A percentile compares a stretch with the other conserved stretches of the same genome.
These are phyloP conservation scores for Chaetomium fimeti DNA, from an alignment of 495 filamentous ascomycete genomes.

Conservation along the genomic window DNA sequence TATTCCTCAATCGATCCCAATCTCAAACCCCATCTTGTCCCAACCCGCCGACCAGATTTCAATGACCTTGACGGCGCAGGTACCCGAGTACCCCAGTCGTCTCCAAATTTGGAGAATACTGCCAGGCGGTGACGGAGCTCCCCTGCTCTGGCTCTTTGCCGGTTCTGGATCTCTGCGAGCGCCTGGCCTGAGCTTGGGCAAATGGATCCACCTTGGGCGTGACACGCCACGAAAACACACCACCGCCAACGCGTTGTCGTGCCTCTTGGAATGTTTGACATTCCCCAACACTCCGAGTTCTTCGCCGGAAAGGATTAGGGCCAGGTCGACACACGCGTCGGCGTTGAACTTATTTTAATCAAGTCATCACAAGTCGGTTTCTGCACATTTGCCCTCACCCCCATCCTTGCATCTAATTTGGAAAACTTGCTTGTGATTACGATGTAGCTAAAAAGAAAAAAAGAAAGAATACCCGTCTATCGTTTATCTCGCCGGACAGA, in stretches of 20 bases:
- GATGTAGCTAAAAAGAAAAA: not conserved
- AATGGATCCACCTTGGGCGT: not conserved
- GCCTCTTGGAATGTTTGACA: not conserved
- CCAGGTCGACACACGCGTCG: too few species aligned
- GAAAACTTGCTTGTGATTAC: not conserved
- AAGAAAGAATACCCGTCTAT: not conserved
- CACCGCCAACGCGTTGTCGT: not conserved
- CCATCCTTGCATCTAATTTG: not conserved
- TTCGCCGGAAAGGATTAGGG: too few species aligned
- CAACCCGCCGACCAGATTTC: not conserved
- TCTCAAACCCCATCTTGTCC: not conserved
- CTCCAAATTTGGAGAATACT: slow-evolving; percentile 14
- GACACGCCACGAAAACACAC: not conserved
- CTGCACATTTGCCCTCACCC: too few species aligned
- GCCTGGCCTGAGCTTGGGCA: not conserved
- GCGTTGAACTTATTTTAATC: too few species aligned
- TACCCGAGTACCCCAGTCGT: slow-evolving; percentile 16
- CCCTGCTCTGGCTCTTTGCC: not conserved
- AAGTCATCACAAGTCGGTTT: too few species aligned
- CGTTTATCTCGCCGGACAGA: not conserved
- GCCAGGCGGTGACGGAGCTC: slow-evolving; percentile 23
- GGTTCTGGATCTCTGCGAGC: not conserved
- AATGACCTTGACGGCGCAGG: slow-evolving; percentile 20
- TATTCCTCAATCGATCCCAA: not conserved
- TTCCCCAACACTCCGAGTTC: not conserved